Evolutionary conservation across 495 filamentous ascomycete genomes (phyloP).

Genomic region (Oidiodendron maius): DNA sequence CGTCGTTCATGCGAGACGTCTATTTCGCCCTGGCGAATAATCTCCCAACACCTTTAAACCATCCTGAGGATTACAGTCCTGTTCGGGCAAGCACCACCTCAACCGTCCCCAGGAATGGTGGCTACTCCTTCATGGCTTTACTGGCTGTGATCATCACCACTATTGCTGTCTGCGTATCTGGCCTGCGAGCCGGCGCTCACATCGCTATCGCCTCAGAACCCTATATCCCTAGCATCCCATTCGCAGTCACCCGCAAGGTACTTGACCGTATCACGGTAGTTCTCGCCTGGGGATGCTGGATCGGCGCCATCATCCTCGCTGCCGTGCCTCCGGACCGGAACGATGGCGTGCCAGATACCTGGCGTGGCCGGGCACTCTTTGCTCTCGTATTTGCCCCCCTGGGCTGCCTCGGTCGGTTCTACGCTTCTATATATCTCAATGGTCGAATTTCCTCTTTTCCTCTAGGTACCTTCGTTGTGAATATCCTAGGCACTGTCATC

Average conservation of each 20-base stretch:
- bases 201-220: constrained; percentile 59
- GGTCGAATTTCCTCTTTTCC: constrained; percentile 64
- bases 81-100: constrained; percentile 19
- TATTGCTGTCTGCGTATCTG: constrained; percentile 60
- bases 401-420: constrained; percentile 73
- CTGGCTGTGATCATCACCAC: constrained; percentile 64
- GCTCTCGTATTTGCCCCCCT: constrained; percentile 81
- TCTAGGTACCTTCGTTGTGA: constrained; percentile 82
- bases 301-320: constrained; percentile 69
- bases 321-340: constrained; percentile 66
- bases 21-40: constrained; percentile 83
- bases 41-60: constrained; percentile 42
- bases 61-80: constrained; percentile 22
- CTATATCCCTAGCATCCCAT: constrained; percentile 52
- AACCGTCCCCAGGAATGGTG: constrained; percentile 52
- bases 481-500: constrained; percentile 65
- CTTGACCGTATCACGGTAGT: constrained; percentile 58
- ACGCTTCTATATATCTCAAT: constrained; percentile 63
- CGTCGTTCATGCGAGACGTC: constrained; percentile 76
- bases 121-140: constrained; percentile 78
- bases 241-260: constrained; percentile 45
- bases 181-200: constrained; percentile 70
- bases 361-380: constrained; percentile 72
- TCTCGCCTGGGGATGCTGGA: constrained; percentile 68
- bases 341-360: constrained; percentile 39